A percentile compares a stretch with the other conserved stretches of the same genome.
Evolutionary conservation across 2,329 filamentous ascomycete species (phyloP).

Genomic region (Aspergillus sp.): DNA sequence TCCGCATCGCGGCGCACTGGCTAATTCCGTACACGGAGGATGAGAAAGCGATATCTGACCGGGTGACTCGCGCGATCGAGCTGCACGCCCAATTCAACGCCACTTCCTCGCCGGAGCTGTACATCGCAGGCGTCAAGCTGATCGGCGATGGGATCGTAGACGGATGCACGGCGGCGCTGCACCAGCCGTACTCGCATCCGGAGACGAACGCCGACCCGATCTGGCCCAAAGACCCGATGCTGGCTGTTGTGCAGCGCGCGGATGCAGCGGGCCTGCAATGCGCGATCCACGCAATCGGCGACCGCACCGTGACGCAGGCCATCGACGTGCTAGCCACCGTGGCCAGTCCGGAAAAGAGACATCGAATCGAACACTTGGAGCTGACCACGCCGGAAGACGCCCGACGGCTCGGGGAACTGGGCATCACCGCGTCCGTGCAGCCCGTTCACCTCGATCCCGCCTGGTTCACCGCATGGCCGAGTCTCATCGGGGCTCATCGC

Average conservation of each 20-base stretch:
- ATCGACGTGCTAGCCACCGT: conserved; percentile 38
- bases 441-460: conserved; percentile 35
- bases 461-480: conserved; percentile 40
- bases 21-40: conserved; percentile 36
- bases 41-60: conserved; percentile 28
- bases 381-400: conserved; percentile 41
- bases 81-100: conserved; percentile 32
- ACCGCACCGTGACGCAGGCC: conserved; percentile 37
- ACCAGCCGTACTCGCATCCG: conserved; percentile 38
- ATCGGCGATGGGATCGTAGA: conserved; percentile 45
- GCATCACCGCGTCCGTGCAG: conserved; percentile 36
- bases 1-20: conserved; percentile 42
- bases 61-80: conserved; percentile 39
- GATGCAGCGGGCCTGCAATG: conserved; percentile 38
- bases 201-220: conserved; percentile 36
- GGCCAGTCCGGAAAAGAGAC: conserved; percentile 32
- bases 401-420: conserved; percentile 36
- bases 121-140: conserved; percentile 41
- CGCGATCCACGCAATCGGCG: conserved; percentile 45
- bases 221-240: conserved; percentile 36
- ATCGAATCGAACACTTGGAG: conserved; percentile 45
- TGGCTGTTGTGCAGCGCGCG: conserved; percentile 36
- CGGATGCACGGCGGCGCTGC: conserved; percentile 42
- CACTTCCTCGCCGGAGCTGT: conserved; percentile 31
- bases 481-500: conserved; percentile 36